Evolutionary conservation across 1,284 basidiomycete genomes (phyloP).

Genomic region (Puccinia triticina): DNA sequence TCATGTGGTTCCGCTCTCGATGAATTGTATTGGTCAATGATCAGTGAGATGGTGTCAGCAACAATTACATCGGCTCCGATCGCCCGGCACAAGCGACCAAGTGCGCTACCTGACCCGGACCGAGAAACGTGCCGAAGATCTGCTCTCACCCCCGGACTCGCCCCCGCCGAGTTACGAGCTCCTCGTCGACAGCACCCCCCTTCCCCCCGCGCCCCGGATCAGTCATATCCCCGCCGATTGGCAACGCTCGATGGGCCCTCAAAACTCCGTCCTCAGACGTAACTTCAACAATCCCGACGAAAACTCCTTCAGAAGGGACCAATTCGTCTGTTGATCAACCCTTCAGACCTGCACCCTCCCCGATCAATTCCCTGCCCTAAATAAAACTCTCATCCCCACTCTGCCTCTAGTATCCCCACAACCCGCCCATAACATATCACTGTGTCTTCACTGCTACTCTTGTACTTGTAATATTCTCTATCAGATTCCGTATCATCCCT

Average conservation of each 20-base stretch:
- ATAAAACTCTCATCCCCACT: too few species aligned
- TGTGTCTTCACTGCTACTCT: too few species aligned
- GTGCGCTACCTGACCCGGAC: background rate
- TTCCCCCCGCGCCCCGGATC: background rate
- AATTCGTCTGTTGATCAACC: background rate
- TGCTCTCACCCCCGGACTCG: background rate
- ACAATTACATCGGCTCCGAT: background rate
- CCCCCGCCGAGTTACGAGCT: conserved; percentile 1
- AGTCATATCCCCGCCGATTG: background rate
- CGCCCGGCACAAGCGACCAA: background rate
- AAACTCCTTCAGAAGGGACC: background rate
- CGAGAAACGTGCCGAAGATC: background rate
- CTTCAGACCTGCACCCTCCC: too few species aligned
- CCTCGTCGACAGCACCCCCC: background rate
- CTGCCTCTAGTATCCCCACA: too few species aligned
- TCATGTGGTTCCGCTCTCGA: background rate
- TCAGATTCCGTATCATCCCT: too few species aligned
- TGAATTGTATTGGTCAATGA: background rate
- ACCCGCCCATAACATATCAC: too few species aligned
- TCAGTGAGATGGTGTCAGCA: conserved; percentile 8
- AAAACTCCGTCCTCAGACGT: conserved; percentile 12
- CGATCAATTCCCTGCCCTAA: too few species aligned
- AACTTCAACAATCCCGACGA: background rate
- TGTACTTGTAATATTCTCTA: too few species aligned
- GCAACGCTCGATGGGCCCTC: conserved; percentile 16